Base-by-base conservation (phyloP, 495 filamentous ascomycete genomes). In the Mytilinidion resinicola region DNA sequence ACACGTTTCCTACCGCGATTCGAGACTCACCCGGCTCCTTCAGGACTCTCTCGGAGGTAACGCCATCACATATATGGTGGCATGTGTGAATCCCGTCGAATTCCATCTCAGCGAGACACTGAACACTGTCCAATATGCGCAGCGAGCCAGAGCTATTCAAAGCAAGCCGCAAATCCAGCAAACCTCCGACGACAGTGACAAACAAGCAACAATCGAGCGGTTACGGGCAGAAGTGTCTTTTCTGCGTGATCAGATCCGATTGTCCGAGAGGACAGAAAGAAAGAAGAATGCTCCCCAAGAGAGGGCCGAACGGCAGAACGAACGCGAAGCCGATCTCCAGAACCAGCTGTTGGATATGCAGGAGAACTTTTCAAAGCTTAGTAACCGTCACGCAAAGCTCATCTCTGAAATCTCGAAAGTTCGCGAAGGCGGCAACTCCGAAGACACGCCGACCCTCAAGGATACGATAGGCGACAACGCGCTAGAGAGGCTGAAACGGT, bases 61-160 rank as follows among this genome's bases (percentile, higher is more conserved):
- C 67, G 95, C 93, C 0, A 95, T 96, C 66, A 99, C 93, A 1
- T 99, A 97, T 73, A 96, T 99, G 93, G 91, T 99, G 76, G 93
- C 93, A 33, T 99, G 93, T 74, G 91, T 99, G 21, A 97, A 90
- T 6, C 93, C 91, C 6, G 91, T 91, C 12, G 92, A 96, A 67
- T 99, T 97, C 70, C 92, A 99, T 71, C 77, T 97, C 15, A 97
- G 91, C 74, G 93, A 99, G 73, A 97, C 93, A 0, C 77, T 99
- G 41, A 99, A 99, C 70, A 99, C 93, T 0, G 87, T 99, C 20
- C 85, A 96, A 70, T 99, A 99, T 73, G 93, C 93, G 25, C 93
- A 96, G 75, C 85, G 93, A 58, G 95, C 93, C 56, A 84, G 93
- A 68, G 90, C 90, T 0, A 99, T 99, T 58, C 93, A 99, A 75